Percentiles rank a stretch among this genome's conserved stretches.
phyloP scores from a whole-genome alignment of 2,329 filamentous ascomycete genomes.

The Biscogniauxia mediterranea region DNA sequence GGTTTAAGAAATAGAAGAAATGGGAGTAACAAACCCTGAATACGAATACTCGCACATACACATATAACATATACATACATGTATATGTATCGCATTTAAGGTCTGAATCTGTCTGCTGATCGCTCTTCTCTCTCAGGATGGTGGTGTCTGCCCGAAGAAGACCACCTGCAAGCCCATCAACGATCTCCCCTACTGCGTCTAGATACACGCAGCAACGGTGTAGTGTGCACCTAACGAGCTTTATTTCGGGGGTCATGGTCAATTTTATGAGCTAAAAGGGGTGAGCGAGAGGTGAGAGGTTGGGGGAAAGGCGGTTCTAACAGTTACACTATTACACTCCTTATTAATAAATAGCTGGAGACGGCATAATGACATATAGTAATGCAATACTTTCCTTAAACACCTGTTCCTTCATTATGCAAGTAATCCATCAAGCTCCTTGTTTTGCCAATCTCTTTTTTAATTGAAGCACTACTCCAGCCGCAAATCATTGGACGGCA shows the following conservation, averaged over 20 bases:
- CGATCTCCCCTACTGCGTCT: conserved; percentile 31
- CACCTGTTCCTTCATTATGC: neutral
- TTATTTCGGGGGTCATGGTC: too few species aligned
- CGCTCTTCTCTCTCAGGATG: conserved; percentile 20
- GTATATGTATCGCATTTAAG: neutral
- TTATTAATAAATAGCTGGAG: neutral
- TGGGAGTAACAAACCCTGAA: too few species aligned
- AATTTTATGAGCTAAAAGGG: neutral
- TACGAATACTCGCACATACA: too few species aligned
- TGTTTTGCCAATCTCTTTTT: neutral
- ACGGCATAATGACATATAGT: neutral
- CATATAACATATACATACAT: too few species aligned
- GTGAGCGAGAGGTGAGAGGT: too few species aligned
- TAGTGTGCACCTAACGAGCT: too few species aligned
- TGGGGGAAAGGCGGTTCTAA: neutral
- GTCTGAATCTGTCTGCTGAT: neutral
- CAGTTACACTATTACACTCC: neutral
- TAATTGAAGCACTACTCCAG: neutral
- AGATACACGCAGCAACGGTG: neutral
- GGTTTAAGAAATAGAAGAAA: too few species aligned
- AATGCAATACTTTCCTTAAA: neutral
- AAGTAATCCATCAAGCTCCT: neutral
- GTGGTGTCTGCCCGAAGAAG: conserved; percentile 21
- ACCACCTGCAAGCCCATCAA: conserved; percentile 29
- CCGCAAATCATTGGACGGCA: neutral